phyloP scores from a whole-genome alignment of 768 basidiomycete genomes.

The Butyriboletus loyo region DNA sequence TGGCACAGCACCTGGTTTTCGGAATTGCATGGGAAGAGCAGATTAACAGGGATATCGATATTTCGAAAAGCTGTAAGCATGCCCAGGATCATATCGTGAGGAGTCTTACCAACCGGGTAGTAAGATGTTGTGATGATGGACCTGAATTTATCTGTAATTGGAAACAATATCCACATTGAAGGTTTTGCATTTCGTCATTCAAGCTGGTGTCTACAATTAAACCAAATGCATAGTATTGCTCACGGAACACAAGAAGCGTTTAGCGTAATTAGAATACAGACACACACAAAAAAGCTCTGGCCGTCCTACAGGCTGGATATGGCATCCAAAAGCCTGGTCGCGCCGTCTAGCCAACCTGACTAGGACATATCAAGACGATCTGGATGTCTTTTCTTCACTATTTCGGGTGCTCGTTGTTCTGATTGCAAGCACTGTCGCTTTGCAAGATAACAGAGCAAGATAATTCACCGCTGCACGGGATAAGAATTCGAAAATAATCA shows the following conservation, averaged over 20 bases:
- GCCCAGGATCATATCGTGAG: neutral
- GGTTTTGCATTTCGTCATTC: conserved; percentile 18
- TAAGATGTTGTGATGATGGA: conserved; percentile 5
- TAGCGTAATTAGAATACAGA: conserved; percentile 17
- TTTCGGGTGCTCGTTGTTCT: conserved; percentile 1
- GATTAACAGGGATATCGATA: neutral
- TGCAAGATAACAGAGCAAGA: conserved; percentile 14
- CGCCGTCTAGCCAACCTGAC: neutral
- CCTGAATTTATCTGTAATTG: conserved; percentile 29
- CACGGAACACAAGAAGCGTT: conserved; percentile 9
- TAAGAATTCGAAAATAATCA: conserved; percentile 30
- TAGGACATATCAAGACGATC: neutral
- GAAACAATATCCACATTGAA: conserved; percentile 7
- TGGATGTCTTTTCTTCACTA: conserved; percentile 5
- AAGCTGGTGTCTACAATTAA: conserved; percentile 18
- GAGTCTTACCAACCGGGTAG: neutral
- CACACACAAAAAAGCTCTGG: neutral
- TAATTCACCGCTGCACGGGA: conserved; percentile 18
- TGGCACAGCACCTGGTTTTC: neutral
- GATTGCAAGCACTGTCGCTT: conserved; percentile 8
- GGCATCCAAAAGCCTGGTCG: neutral
- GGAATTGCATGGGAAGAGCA: neutral
- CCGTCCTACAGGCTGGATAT: neutral
- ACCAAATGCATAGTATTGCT: conserved; percentile 22
- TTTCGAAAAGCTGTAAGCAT: neutral